A percentile compares a stretch with the other conserved stretches of the same genome.
Conservation (phyloP, 2,329 filamentous ascomycete species). For the Aureobasidium sp. region DNA sequence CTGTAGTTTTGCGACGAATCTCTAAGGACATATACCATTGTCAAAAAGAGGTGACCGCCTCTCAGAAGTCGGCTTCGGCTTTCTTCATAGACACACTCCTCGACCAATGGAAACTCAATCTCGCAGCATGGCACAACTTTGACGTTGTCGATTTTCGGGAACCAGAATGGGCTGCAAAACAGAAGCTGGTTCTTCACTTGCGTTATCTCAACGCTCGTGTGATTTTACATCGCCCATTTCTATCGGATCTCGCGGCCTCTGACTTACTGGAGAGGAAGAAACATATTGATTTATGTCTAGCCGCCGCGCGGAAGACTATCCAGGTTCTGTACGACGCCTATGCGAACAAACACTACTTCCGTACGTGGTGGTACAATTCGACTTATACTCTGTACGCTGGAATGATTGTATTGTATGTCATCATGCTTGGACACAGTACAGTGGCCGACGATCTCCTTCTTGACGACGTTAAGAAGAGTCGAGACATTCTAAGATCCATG, state of each 20-base stretch:
- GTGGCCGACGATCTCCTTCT: slow-evolving; percentile 20
- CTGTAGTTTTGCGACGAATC: slow-evolving; percentile 22
- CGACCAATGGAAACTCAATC: slow-evolving; percentile 15
- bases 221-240: slow-evolving; percentile 27
- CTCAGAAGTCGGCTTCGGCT: slow-evolving; percentile 19
- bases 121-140: slow-evolving; percentile 15
- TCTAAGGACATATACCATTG: slow-evolving; percentile 25
- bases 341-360: slow-evolving; percentile 26
- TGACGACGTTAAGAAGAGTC: slow-evolving; percentile 25
- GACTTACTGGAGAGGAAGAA: slow-evolving; percentile 14
- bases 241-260: slow-evolving; percentile 20
- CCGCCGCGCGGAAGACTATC: slow-evolving; percentile 24
- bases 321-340: slow-evolving; percentile 28
- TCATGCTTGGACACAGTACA: slow-evolving; percentile 17
- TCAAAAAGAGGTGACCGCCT: neutral
- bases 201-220: slow-evolving; percentile 29
- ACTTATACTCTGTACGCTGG: slow-evolving; percentile 30
- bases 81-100: slow-evolving; percentile 16
- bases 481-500: slow-evolving; percentile 29
- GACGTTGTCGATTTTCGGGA: slow-evolving; percentile 18
- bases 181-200: slow-evolving; percentile 27
- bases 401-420: slow-evolving; percentile 29
- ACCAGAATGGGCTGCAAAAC: slow-evolving; percentile 27
- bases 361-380: slow-evolving; percentile 31
- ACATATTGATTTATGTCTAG: slow-evolving; percentile 25